phyloP scores from a whole-genome alignment of 2,329 filamentous ascomycete species.

The Plenodomus biglobosus region DNA sequence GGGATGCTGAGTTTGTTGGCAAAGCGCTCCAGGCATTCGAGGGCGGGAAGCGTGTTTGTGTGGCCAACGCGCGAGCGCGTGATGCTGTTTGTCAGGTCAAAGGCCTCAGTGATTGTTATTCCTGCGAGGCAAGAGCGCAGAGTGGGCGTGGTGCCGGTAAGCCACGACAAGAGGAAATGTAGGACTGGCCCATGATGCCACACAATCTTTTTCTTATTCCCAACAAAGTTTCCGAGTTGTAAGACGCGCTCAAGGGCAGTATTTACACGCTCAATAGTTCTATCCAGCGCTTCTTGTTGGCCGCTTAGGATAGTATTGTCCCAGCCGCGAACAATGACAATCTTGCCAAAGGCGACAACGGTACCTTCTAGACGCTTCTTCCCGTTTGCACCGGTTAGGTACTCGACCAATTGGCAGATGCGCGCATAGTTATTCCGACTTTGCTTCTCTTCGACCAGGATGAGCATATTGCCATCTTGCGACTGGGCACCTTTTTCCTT shows the following conservation, averaged over 20 bases:
- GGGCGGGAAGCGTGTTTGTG: conserved; percentile 22
- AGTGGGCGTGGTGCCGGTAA: conserved; percentile 28
- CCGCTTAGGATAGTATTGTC: conserved; percentile 15
- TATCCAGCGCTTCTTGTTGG: conserved; percentile 14
- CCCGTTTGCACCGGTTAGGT: conserved; percentile 24
- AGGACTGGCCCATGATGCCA: conserved; percentile 41
- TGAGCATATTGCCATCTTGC: conserved; percentile 29
- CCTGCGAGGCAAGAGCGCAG: conserved; percentile 25
- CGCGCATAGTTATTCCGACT: conserved; percentile 24
- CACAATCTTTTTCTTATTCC: conserved; percentile 22
- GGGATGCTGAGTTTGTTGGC: conserved; percentile 26
- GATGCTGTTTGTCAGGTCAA: conserved; percentile 21
- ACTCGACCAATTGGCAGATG: conserved; percentile 30
- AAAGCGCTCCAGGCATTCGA: conserved; percentile 30
- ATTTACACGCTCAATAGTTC: conserved; percentile 28
- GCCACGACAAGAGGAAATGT: conserved; percentile 31
- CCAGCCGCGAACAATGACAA: conserved; percentile 36
- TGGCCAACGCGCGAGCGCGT: conserved; percentile 24
- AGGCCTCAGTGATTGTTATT: conserved; percentile 28
- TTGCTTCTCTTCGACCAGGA: conserved; percentile 27
- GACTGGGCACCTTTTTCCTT: conserved; percentile 13
- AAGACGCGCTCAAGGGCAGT: conserved; percentile 25
- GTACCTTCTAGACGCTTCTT: conserved; percentile 30
- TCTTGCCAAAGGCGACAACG: conserved; percentile 25
- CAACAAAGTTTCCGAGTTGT: conserved; percentile 10